Percentiles rank a stretch among this genome's conserved stretches.
Conservation (phyloP, 129 eudicot genomes). For the Pittosporum tobira region DNA sequence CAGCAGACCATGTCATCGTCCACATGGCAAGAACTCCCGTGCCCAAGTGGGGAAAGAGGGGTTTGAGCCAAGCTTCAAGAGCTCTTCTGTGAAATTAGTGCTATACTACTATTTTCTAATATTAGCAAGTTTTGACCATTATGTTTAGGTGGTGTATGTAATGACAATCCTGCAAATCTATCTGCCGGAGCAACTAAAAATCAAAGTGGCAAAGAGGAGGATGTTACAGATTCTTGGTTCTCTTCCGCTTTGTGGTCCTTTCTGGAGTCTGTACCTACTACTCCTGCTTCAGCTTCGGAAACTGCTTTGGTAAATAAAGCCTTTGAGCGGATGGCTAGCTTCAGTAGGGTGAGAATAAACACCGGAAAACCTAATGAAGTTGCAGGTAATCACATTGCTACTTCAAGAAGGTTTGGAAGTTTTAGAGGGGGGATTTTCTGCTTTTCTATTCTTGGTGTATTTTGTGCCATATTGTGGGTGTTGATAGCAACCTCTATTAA, state of each 20-base stretch:
- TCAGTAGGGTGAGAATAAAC: slow-evolving; percentile 34
- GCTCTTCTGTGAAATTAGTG: slow-evolving; percentile 20
- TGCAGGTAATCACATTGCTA: slow-evolving; percentile 17
- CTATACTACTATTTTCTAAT: slow-evolving; percentile 25
- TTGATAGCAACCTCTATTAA: slow-evolving; percentile 30
- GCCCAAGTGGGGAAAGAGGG: slow-evolving; percentile 58
- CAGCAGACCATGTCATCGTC: slow-evolving; percentile 34
- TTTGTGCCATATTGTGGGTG: slow-evolving; percentile 56
- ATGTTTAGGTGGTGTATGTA: slow-evolving; percentile 50
- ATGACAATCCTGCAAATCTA: slow-evolving; percentile 29
- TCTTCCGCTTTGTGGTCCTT: slow-evolving; percentile 66
- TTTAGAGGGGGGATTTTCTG: slow-evolving; percentile 23
- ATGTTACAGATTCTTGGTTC: slow-evolving; percentile 49
- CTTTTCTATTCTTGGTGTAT: slow-evolving; percentile 41
- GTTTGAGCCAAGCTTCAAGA: slow-evolving; percentile 61
- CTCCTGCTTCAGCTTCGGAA: slow-evolving; percentile 90
- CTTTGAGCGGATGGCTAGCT: slow-evolving; percentile 75
- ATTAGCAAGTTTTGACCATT: slow-evolving; percentile 24
- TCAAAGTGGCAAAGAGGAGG: slow-evolving; percentile 26
- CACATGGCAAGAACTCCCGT: slow-evolving; percentile 51
- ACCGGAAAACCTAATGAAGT: slow-evolving; percentile 19
- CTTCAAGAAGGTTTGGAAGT: slow-evolving; percentile 26
- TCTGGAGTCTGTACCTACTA: slow-evolving; percentile 83
- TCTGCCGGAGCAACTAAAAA: slow-evolving; percentile 26
- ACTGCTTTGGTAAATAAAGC: slow-evolving; percentile 48